Base-by-base conservation (phyloP, 2,329 filamentous ascomycete genomes). In the Aspergillus ochraceoroseus region DNA sequence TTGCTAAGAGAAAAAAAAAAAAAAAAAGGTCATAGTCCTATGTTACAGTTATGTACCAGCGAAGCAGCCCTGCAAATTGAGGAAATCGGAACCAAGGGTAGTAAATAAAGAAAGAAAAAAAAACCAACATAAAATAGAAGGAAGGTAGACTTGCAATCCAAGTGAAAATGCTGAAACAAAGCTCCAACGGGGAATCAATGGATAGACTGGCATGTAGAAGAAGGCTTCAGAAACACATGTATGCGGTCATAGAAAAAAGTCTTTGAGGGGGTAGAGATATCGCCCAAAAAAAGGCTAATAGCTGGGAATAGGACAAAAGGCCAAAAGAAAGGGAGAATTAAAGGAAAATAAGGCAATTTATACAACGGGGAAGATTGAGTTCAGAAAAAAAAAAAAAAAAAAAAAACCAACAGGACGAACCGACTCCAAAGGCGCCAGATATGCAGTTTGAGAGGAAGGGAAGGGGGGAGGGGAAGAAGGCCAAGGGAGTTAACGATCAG, bases 371-470 rank as follows among this genome's bases (percentile, higher is more conserved):
- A 27, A 32, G 36, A 34, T 47, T 42, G 26, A 49, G 49, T 31
- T 50, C 42, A 49, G 37, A 44, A 41, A 25, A 17, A 44, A 28
- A 37, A 44, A 26, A 41, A 35, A 42, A 23, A 29, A 36, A 52
- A 44, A 37, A 32, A 29, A 25, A 25, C 31, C 41, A 41, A 37
- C 43, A 54, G 31, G n/a, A 27, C 36, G 39, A 44, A 43, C 36
- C 38, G 39, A 58, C 51, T 51, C 51, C 52, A 36, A 43, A 48
- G 47, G 54, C 53, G 52, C 54, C 53, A 51, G 41, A 19, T 34
- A 60, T 59, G 57, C 56, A 54, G 40, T 52, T 27, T 44, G 45
- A 47, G 13, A 22, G 25, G 30, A 35, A 27, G 18, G 20, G 14
- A 37, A 33, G 19, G 26, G 12, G 28, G 19, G 42, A 33, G 35